These are phyloP conservation scores for Oleoguttula mirabilis DNA, from an alignment of 495 filamentous ascomycete species.

Conservation along the genomic window DNA sequence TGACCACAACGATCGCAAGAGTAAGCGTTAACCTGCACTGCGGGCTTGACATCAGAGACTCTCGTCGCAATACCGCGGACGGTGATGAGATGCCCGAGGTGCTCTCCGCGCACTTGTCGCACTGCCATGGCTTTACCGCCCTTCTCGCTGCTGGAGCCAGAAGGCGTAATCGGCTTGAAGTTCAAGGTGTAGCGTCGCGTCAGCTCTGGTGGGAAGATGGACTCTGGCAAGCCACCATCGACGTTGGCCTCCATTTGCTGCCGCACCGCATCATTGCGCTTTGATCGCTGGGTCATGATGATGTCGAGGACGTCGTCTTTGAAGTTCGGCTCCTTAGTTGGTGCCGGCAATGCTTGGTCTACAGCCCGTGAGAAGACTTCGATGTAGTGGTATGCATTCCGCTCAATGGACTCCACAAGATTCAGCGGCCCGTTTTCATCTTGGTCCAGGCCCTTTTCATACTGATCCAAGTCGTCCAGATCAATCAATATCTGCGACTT, in stretches of 20 bases:
- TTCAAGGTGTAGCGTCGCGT: slow-evolving; percentile 89
- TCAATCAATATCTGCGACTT: slow-evolving; percentile 68
- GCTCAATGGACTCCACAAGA: slow-evolving; percentile 72
- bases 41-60: slow-evolving; percentile 94
- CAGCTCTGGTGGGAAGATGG: slow-evolving; percentile 77
- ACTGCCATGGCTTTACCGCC: slow-evolving; percentile 76
- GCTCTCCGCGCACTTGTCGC: slow-evolving; percentile 79
- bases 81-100: slow-evolving; percentile 86
- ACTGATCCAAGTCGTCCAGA: slow-evolving; percentile 66
- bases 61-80: slow-evolving; percentile 88
- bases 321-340: slow-evolving; percentile 68
- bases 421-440: slow-evolving; percentile 41
- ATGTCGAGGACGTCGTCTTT: slow-evolving; percentile 97
- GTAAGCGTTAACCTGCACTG: slow-evolving; percentile 94
- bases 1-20: slow-evolving; percentile 92
- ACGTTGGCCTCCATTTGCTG: slow-evolving; percentile 55
- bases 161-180: slow-evolving; percentile 78
- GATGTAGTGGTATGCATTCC: slow-evolving; percentile 89
- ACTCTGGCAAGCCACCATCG: slow-evolving; percentile 42
- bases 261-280: slow-evolving; percentile 65
- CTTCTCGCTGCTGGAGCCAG: slow-evolving; percentile 49
- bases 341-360: slow-evolving; percentile 73
- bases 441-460: slow-evolving; percentile 55
- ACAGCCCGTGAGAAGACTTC: slow-evolving; percentile 82
- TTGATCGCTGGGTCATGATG: slow-evolving; percentile 80